Conservation (phyloP, 2,329 filamentous ascomycete genomes). For the Fonsecaea pedrosoi region DNA sequence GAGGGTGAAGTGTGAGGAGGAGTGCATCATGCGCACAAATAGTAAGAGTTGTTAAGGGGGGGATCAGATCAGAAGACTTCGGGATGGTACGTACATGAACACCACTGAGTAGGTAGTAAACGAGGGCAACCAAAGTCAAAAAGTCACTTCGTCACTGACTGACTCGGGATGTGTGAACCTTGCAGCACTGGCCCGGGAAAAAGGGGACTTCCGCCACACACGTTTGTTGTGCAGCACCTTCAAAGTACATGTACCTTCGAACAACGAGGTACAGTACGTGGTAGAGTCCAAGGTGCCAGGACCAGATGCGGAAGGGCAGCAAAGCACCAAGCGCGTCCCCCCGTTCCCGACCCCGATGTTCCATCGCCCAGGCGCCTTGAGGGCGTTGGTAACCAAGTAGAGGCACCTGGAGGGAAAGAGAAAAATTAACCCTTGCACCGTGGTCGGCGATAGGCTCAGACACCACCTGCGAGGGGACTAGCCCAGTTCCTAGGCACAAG, state of each 20-base stretch:
- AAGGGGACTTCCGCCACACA: background rate
- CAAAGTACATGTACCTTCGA: no score
- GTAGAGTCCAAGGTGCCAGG: background rate
- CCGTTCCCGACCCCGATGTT: slow-evolving; percentile 12
- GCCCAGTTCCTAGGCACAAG: background rate
- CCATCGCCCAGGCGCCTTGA: background rate
- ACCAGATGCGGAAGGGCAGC: background rate
- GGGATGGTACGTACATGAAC: background rate
- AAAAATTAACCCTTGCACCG: slow-evolving; percentile 1
- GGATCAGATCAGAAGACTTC: background rate
- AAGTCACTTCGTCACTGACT: background rate
- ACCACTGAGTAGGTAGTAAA: background rate
- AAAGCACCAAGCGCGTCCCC: background rate
- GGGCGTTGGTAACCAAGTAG: background rate
- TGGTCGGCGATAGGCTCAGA: slow-evolving; percentile 2
- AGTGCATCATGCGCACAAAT: slow-evolving; percentile 16
- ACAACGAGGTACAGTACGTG: background rate
- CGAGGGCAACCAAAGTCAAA: background rate
- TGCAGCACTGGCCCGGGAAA: background rate
- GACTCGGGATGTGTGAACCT: slow-evolving; percentile 8
- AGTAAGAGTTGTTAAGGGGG: background rate
- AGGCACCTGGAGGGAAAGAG: background rate
- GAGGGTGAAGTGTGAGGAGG: background rate
- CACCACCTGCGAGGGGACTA: slow-evolving; percentile 8
- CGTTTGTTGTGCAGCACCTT: no score